Evolutionary conservation across 148 eudicot species (phyloP).

Genomic region (Camellia japonica): DNA sequence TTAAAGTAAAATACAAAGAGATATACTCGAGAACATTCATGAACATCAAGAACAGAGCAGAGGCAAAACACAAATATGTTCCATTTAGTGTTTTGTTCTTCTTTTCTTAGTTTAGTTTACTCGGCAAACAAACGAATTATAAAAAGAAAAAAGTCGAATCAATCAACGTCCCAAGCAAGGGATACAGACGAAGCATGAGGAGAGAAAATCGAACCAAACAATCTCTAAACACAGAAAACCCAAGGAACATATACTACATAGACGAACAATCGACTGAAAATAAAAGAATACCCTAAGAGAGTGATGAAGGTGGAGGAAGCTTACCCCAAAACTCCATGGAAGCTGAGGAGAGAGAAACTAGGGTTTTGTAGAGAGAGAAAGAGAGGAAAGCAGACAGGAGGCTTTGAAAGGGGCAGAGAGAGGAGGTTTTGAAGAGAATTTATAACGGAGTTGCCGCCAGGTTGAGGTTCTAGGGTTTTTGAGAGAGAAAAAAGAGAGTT

Average conservation of each 20-base stretch:
- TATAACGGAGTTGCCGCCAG: slow-evolving; percentile 16
- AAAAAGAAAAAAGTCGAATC: background rate
- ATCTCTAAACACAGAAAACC: background rate
- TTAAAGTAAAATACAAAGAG: background rate
- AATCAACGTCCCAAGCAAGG: background rate
- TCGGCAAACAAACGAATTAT: background rate
- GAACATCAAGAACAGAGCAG: background rate
- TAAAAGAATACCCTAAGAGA: background rate
- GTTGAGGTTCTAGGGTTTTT: slow-evolving; percentile 18
- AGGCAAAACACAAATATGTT: background rate
- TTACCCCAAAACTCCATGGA: slow-evolving; percentile 67
- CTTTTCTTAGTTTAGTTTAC: background rate
- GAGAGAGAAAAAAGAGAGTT: background rate
- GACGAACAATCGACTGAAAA: background rate
- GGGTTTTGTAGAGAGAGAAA: background rate
- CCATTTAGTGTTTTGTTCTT: background rate
- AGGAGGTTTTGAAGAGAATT: slow-evolving; percentile 9
- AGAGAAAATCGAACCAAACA: background rate
- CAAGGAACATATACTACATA: background rate
- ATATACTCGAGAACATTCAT: background rate
- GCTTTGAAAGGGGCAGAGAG: slow-evolving; percentile 24
- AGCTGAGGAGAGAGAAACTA: slow-evolving; percentile 5
- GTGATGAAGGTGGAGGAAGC: background rate
- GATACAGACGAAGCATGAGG: background rate
- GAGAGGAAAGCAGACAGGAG: background rate